Evolutionary conservation across 202 grass and related monocot genomes (phyloP).

Genomic region (Alloteropsis angusta): DNA sequence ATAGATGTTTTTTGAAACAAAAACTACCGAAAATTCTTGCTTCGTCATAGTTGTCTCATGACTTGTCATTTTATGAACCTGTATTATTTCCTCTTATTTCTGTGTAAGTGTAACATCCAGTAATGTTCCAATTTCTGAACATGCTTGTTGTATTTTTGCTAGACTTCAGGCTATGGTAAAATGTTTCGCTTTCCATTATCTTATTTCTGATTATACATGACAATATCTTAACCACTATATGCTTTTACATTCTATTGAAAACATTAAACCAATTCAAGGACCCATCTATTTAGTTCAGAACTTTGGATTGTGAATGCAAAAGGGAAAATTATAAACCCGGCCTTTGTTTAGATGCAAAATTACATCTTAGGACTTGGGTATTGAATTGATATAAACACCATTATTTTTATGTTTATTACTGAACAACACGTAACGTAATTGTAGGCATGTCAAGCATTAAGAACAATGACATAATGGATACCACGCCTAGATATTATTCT

Average conservation of each 20-base stretch:
- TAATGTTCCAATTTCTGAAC: background rate
- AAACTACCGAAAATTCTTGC: background rate
- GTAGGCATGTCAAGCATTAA: slow-evolving; percentile 27
- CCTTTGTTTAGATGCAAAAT: slow-evolving; percentile 5
- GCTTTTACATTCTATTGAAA: slow-evolving; percentile 1
- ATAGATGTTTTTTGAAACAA: slow-evolving; percentile 1
- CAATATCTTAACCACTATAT: background rate
- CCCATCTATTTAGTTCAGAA: background rate
- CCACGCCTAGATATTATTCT: slow-evolving; percentile 21
- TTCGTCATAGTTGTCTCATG: background rate
- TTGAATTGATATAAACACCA: background rate
- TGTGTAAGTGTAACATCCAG: background rate
- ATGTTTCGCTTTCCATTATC: background rate
- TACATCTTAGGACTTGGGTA: background rate
- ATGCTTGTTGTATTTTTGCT: background rate
- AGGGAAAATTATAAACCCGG: background rate
- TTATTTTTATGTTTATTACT: slow-evolving; percentile 11
- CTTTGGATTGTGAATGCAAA: background rate
- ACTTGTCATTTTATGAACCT: background rate
- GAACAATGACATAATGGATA: slow-evolving; percentile 16
- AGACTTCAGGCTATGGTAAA: background rate
- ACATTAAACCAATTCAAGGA: background rate
- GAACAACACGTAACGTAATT: background rate
- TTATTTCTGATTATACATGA: background rate
- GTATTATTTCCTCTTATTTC: background rate